These are phyloP conservation scores for Alternaria sp. DNA, from an alignment of 2,329 filamentous ascomycete genomes.

Conservation along the genomic window DNA sequence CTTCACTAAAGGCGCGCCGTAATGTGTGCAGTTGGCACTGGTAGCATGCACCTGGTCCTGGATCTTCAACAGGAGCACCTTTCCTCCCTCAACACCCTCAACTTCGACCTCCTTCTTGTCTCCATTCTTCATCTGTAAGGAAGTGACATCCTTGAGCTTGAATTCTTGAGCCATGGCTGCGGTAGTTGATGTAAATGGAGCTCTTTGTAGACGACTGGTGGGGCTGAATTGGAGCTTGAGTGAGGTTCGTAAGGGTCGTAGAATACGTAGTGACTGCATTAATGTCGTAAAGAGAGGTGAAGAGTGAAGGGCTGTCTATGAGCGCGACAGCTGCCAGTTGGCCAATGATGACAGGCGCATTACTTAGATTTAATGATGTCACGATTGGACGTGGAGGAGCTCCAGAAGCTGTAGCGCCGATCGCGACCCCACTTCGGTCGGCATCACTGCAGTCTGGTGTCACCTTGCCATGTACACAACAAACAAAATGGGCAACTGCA, in stretches of 20 bases:
- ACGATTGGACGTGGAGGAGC: conserved; percentile 8
- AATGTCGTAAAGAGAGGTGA: conserved; percentile 10
- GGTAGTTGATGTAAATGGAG: conserved; percentile 34
- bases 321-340: conserved; percentile 13
- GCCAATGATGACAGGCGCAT: conserved; percentile 11
- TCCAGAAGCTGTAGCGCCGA: background rate
- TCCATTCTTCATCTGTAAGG: conserved; percentile 75
- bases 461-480: background rate
- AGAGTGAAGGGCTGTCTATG: conserved; percentile 1
- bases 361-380: conserved; percentile 21
- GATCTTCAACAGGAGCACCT: conserved; percentile 83
- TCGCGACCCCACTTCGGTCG: background rate
- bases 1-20: conserved; percentile 86
- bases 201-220: conserved; percentile 21
- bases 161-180: conserved; percentile 55
- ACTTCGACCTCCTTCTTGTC: conserved; percentile 90
- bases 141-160: conserved; percentile 76
- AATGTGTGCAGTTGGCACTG: conserved; percentile 85
- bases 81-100: conserved; percentile 84
- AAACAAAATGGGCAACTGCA: background rate
- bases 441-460: background rate
- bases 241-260: conserved; percentile 32
- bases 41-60: conserved; percentile 78
- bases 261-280: conserved; percentile 36
- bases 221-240: conserved; percentile 22